Evolutionary conservation across 2,329 filamentous ascomycete species (phyloP), one percentile per base, ranked within the genome.

Genomic region (Metarhizium brunneum): DNA sequence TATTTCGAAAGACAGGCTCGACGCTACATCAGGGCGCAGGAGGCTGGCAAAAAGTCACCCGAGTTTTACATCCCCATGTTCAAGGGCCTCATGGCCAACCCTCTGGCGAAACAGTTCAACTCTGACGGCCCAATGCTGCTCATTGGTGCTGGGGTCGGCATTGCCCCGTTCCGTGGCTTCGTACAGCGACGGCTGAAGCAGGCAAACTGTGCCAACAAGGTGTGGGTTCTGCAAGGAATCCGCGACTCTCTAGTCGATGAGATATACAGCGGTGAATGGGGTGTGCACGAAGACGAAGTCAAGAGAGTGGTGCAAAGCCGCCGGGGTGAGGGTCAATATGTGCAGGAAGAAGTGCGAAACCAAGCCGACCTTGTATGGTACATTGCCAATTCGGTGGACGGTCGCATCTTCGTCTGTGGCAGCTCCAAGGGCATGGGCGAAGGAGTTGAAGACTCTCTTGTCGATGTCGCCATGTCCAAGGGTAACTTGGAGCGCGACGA

Each of bases 321-420:
- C 53, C 80, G 78, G 51, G 88, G 88, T 49, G 87, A 91, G 63
- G 89, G 90, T 60, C 86, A 87, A 61, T 99, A 99, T 67, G 94
- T 99, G 2, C 94, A 99, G 68, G 94, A 99, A 65, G 94, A 97
- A 71, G 92, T 99, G 8, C 79, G 83, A 11, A 81, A 89, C 60
- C 94, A 97, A 69, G 90, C 92, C 2, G 94, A 97, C 67, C 81
- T 97, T n/a, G 92, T 97, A 16, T 99, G 94, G 94, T 95, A 90
- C 70, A 91, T 97, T 60, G 88, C 95, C 77, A 97, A 97, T 69
- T 85, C 91, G 2, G 79, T 97, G n/a, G 94, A 99, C 65, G 94
- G 94, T 1, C 85, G 94, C 53, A 85, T 97, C 53, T 99, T 99
- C 68, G 94, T 99, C 57, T 99, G 94, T 69, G 94, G 94, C 52